Base-by-base conservation (phyloP, 805 yeast genomes). In the Kuraishia borneana region DNA sequence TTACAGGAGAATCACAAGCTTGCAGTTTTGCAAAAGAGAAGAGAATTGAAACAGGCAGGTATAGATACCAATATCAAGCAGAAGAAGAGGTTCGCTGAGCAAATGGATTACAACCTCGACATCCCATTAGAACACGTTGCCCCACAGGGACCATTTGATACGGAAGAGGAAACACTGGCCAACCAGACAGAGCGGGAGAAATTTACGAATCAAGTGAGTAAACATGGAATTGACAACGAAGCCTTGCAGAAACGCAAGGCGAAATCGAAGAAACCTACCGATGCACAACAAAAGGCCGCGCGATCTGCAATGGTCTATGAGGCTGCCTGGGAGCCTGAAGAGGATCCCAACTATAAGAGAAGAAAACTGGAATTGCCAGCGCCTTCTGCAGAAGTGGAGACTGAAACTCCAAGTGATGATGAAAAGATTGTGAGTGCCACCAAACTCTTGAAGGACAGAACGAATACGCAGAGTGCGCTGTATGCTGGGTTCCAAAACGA, bases 11-110 rank as follows among this genome's bases (percentile, higher is more conserved):
- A 84, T 38, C 69, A 75, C 44, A 58, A 94, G 21, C 64, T 85
- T 17, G 83, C 95, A 0, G 58, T 77, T 37, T 49, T 89, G 9
- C 94, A 87, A 44, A 81, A 78, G 42, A 63, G 95, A 42, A 61
- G 95, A 43, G 94, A 83, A 42, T 59, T 84, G 51, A 82, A 84
- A 47, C 80, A 77, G 32, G 88, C 92, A 1, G 95, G 95, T 2
- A 64, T 77, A 8, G 71, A 65, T 22, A 58, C 64, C 2, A 51
- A 50, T 23, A 53, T 77, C 32, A 68, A 63, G 40, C 64, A 65
- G 14, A 76, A 68, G 48, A 72, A 70, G 48, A 68, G 68, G 43
- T 65, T 61, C 32, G 61, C 69, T 18, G 71, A 70, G 22, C 79
- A 76, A 39, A 72, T 83, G 50, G 96, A 88, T 51, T 85, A 83